Evolutionary conservation across 148 eudicot genomes (phyloP), one percentile per base, ranked within the genome.

Genomic region (Drosera capensis): DNA sequence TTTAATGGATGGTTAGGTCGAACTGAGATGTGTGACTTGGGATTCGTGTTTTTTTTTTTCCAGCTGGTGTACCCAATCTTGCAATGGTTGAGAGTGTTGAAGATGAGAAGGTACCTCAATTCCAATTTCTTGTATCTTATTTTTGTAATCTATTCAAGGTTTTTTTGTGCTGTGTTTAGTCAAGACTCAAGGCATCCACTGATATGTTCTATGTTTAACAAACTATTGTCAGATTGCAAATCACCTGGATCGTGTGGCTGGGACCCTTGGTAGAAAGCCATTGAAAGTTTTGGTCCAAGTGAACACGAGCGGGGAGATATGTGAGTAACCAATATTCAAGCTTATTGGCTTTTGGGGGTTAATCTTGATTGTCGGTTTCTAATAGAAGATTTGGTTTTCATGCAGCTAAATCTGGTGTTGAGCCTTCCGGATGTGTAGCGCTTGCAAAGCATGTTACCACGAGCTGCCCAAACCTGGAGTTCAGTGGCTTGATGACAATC

Each of bases 351-450:
- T 9, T 30, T 24, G 1, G 5, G 7, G 11, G 5, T 11, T 28
- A 23, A 37, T 53, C 23, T 39, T 20, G 30, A 20, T 58, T 36
- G 25, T 17, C 28, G 23, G 29, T 54, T 25, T n/a, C n/a, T n/a
- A n/a, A n/a, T n/a, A n/a, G n/a, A n/a, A n/a, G n/a, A n/a, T n/a
- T n/a, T 54, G 42, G 21, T 43, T 26, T 50, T 26, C 20, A 41
- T 65, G 57, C 86, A 90, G 99, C 99, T 40, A 90, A 90, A 76
- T 80, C 43, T 68, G 99, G 99, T 38, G 88, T 84, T 40, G 85
- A 90, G 48, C 99, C 95, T 8, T 69, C 82, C 38, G 87, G 68
- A 0, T 84, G 95, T 48, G 65, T 90, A 48, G 94, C 73, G 37
- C 95, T 90, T 35, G 99, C 68, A 52, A 90, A 75, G 37, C 95